phyloP scores from a whole-genome alignment of 208 protist species.

The Leishmania major region DNA sequence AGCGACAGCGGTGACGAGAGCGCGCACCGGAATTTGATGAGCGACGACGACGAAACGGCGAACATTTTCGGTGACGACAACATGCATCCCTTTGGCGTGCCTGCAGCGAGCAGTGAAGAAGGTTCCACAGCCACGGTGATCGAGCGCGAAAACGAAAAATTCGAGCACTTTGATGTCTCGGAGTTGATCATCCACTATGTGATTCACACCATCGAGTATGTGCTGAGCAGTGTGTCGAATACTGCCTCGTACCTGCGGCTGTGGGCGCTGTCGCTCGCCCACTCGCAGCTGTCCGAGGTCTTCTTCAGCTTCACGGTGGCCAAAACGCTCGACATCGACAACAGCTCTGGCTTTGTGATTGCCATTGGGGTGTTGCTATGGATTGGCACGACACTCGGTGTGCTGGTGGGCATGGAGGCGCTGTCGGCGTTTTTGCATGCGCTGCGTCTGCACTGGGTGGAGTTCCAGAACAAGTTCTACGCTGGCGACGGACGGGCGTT shows the following conservation, averaged over 20 bases:
- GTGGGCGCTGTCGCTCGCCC: conserved; percentile 99
- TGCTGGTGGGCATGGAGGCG: conserved; percentile 98
- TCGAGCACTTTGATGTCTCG: conserved; percentile 83
- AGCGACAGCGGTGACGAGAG: background rate
- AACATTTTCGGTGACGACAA: conserved; percentile 23
- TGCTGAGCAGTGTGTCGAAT: conserved; percentile 99
- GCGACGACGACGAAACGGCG: conserved; percentile 20
- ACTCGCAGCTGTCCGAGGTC: conserved; percentile 96
- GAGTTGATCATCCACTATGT: conserved; percentile 97
- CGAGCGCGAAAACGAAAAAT: conserved; percentile 39
- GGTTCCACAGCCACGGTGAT: background rate
- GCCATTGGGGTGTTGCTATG: conserved; percentile 93
- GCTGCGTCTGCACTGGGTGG: conserved; percentile 97
- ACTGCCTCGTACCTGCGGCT: conserved; percentile 99
- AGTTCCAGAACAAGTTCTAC: conserved; percentile 99
- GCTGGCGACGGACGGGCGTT: conserved; percentile 88
- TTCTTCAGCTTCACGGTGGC: conserved; percentile 85
- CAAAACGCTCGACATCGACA: conserved; percentile 47
- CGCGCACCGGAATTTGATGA: conserved; percentile 9
- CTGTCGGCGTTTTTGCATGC: conserved; percentile 99
- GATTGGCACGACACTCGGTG: conserved; percentile 93
- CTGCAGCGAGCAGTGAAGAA: background rate
- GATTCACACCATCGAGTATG: conserved; percentile 99
- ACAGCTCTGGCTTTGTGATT: conserved; percentile 65
- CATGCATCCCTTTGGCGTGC: conserved; percentile 8